phyloP scores from a whole-genome alignment of 768 basidiomycete genomes.

The Guyanaporus albipodus region DNA sequence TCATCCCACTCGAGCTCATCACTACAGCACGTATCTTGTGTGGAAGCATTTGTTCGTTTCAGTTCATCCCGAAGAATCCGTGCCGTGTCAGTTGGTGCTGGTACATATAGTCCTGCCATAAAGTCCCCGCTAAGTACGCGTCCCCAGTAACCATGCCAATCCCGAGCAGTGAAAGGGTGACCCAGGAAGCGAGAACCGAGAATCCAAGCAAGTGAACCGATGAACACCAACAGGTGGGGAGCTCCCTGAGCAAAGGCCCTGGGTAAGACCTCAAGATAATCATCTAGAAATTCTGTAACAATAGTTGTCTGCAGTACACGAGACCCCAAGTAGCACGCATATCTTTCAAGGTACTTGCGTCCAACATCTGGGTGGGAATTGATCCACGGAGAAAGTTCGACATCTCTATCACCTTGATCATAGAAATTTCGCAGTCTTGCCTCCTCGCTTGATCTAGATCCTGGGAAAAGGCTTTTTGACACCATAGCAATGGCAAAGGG shows the following conservation, averaged over 20 bases:
- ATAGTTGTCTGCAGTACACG: not conserved
- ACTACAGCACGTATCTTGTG: not conserved
- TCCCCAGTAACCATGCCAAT: not conserved
- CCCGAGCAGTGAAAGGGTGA: not conserved
- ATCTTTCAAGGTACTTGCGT: not conserved
- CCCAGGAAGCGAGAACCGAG: constrained; percentile 1
- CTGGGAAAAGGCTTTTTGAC: not conserved
- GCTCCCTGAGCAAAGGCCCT: not conserved
- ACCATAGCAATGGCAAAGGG: not conserved
- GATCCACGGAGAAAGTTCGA: constrained; percentile 1
- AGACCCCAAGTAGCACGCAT: not conserved
- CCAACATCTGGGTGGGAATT: not conserved
- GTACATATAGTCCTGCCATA: not conserved
- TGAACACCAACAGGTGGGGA: not conserved
- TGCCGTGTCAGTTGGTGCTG: not conserved
- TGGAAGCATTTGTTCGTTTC: not conserved
- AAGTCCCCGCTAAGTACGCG: not conserved
- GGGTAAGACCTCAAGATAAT: not conserved
- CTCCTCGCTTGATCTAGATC: not conserved
- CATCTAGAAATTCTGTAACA: not conserved
- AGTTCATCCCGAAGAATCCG: not conserved
- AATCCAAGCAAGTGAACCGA: not conserved
- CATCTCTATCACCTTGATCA: not conserved
- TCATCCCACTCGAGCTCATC: not conserved
- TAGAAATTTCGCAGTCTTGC: not conserved